Evolutionary conservation across 208 protist species (phyloP).

Genomic region (Leishmania amazonensis): DNA sequence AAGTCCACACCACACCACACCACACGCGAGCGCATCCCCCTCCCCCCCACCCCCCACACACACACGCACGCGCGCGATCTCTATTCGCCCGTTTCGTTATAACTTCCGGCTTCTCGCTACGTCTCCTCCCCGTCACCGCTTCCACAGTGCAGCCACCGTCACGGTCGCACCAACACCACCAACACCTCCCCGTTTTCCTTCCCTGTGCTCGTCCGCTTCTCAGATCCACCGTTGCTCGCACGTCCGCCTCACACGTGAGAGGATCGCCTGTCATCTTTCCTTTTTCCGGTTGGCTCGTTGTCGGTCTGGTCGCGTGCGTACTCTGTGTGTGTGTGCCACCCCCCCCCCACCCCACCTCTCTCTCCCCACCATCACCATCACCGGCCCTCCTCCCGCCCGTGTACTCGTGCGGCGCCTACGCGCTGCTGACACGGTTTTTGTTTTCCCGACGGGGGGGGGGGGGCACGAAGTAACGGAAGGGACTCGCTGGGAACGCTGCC

Average conservation of each 20-base stretch:
- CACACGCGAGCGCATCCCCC: too few relatives aligned
- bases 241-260: background rate
- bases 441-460: too few relatives aligned
- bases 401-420: background rate
- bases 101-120: too few relatives aligned
- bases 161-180: too few relatives aligned
- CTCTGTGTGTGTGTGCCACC: too few relatives aligned
- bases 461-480: too few relatives aligned
- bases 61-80: background rate
- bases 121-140: too few relatives aligned
- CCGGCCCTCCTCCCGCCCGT: too few relatives aligned
- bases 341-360: background rate
- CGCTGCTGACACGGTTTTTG: background rate
- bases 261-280: background rate
- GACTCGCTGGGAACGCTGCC: background rate
- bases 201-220: background rate
- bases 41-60: too few relatives aligned
- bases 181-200: background rate
- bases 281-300: background rate
- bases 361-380: background rate
- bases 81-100: too few relatives aligned
- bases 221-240: background rate
- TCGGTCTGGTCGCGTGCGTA: background rate
- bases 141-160: too few relatives aligned
- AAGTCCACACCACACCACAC: too few relatives aligned